A percentile compares a stretch with the other conserved stretches of the same genome.
Conservation (phyloP, 768 basidiomycete genomes). For the Kwoniella sp. region DNA sequence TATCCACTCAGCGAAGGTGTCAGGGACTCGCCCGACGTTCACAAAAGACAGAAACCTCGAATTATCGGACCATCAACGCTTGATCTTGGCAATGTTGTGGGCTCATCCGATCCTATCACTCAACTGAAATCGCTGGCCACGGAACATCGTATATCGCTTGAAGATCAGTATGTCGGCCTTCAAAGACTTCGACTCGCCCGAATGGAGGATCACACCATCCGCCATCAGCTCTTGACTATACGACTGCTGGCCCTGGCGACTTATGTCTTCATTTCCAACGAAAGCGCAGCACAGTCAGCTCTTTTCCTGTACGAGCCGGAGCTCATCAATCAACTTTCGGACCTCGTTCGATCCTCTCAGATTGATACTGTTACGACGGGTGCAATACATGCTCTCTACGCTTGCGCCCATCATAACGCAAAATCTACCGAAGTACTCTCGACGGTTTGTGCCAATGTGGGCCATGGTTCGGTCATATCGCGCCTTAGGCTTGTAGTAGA, state of each 20-base stretch:
- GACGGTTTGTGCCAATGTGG: constrained; percentile 89
- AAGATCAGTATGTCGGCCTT: constrained; percentile 72
- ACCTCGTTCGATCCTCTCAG: constrained; percentile 75
- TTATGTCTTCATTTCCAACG: constrained; percentile 75
- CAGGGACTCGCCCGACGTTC: constrained; percentile 6
- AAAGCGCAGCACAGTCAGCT: constrained; percentile 66
- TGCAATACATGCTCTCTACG: constrained; percentile 84
- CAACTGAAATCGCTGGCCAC: constrained; percentile 71
- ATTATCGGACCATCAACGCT: constrained; percentile 42
- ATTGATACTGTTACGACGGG: constrained; percentile 70
- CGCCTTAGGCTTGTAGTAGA: constrained; percentile 74
- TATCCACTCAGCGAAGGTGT: constrained; percentile 7
- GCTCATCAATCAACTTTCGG: constrained; percentile 78
- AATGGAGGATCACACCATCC: constrained; percentile 56
- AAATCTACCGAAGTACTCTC: constrained; percentile 82
- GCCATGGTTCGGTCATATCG: constrained; percentile 90
- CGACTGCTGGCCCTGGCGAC: constrained; percentile 84
- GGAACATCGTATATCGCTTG: constrained; percentile 64
- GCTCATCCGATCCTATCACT: constrained; percentile 62
- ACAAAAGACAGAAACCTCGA: not conserved
- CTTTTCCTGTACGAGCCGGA: constrained; percentile 95
- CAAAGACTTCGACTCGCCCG: constrained; percentile 78
- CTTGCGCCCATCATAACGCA: constrained; percentile 74
- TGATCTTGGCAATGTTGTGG: constrained; percentile 51
- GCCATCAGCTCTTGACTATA: constrained; percentile 73